Evolutionary conservation across 179 eudicot genomes (phyloP), one percentile per base, ranked within the genome.

Genomic region (Nepenthes alata): DNA sequence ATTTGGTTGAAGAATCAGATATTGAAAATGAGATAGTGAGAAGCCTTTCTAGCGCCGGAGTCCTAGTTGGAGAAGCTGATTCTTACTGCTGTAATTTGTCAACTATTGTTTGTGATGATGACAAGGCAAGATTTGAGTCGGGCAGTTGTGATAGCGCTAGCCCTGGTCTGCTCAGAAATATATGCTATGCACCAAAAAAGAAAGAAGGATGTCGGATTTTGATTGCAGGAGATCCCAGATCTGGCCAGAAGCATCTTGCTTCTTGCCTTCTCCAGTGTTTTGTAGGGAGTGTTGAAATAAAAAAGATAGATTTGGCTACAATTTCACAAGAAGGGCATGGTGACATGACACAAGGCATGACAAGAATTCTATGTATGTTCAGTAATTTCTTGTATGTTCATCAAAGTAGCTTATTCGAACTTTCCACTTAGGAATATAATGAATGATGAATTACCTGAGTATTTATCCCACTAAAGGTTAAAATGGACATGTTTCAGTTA

Each of bases 241-340:
- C 88, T 74, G 98, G 96, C 35, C 98, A 91, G 77, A 81, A 75
- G 76, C 88, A 91, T 86, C 86, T 91, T 64, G 96, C 93, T 59
- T 84, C 96, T 50, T 89, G 95, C 75, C 79, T 91, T 77, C 89
- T 91, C 58, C 85, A 89, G 60, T 84, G 85, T 74, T 91, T 86
- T 76, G 74, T 79, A 67, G 98, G 98, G 15, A 84, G 76, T 67
- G 64, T 76, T 58, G 95, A 89, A 68, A 66, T 86, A 35, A 87
- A 75, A 55, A 93, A 86, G 79, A 66, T 93, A 70, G 96, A 93
- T 85, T 73, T 85, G 81, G 96, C 98, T 62, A 83, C 96, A 57
- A 77, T 93, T 70, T 81, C 95, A 48, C 95, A 84, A 71, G 95
- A 84, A 74, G 98, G 98, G 59, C 83, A 77, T 65, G 98, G 96